A percentile compares a stretch with the other conserved stretches of the same genome.
Conservation (phyloP, 179 eudicot species). For the Silene coronaria region DNA sequence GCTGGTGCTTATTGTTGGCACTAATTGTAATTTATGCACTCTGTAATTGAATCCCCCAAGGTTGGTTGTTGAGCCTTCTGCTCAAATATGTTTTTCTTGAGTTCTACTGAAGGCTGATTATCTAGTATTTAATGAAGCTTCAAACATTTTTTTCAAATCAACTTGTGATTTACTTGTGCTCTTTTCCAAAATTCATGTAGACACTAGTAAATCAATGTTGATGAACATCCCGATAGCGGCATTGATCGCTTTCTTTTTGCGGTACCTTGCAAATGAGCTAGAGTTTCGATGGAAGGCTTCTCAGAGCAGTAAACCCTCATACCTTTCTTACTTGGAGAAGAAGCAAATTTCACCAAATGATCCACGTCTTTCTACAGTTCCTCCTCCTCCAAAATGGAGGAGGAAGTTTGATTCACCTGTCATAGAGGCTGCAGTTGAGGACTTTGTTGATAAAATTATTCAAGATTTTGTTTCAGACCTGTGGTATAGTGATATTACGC, state of each 20-base stretch:
- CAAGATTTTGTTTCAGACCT: conserved; percentile 81
- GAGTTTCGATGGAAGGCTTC: conserved; percentile 64
- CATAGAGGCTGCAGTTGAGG: conserved; percentile 81
- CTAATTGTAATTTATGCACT: not conserved
- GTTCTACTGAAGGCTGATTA: not conserved
- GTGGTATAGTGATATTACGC: conserved; percentile 92
- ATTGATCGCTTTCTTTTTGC: conserved; percentile 52
- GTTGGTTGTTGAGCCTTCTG: not conserved
- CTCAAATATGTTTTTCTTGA: not conserved
- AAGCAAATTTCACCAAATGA: conserved; percentile 68
- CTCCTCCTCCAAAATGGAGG: conserved; percentile 59
- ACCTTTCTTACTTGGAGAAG: conserved; percentile 62
- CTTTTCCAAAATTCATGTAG: conserved; percentile 39
- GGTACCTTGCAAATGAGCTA: conserved; percentile 57
- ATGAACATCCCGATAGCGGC: conserved; percentile 86
- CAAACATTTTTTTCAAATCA: not conserved
- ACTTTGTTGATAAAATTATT: conserved; percentile 64
- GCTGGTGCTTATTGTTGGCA: not conserved
- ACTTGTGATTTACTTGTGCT: not conserved
- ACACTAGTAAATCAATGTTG: conserved; percentile 98
- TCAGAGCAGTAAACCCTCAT: conserved; percentile 39
- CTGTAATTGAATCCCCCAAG: not conserved
- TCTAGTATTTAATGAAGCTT: not conserved
- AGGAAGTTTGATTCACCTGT: conserved; percentile 75
- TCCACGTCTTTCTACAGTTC: conserved; percentile 53